phyloP scores from a whole-genome alignment of 352 stramenopile species.

The Globisporangium abappressorium region DNA sequence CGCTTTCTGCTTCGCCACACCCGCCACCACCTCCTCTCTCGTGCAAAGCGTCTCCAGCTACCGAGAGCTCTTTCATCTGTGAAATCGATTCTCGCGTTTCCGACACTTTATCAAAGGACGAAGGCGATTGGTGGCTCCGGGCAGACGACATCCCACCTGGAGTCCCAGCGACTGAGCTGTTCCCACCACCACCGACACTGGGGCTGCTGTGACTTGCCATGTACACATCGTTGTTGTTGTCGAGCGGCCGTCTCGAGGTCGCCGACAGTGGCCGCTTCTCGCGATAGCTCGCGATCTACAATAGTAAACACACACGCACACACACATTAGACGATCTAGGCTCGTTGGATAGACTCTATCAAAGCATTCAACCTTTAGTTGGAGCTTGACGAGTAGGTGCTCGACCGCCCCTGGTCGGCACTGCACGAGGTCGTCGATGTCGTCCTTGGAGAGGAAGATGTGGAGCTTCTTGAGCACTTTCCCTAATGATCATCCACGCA shows the following conservation, averaged over 20 bases:
- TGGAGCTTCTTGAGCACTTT: conserved; percentile 88
- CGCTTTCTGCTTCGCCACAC: background rate
- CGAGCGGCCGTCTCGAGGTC: conserved; percentile 14
- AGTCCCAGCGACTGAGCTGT: conserved; percentile 6
- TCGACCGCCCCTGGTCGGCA: conserved; percentile 89
- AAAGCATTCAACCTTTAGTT: conserved; percentile 74
- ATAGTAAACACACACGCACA: background rate
- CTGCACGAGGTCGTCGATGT: conserved; percentile 91
- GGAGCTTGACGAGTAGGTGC: conserved; percentile 86
- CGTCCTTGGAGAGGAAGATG: conserved; percentile 77
- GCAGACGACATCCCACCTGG: conserved; percentile 3
- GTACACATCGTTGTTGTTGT: conserved; percentile 38
- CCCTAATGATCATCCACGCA: conserved; percentile 19
- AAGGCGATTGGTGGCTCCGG: conserved; percentile 15
- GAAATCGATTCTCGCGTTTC: conserved; percentile 35
- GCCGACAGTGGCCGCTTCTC: conserved; percentile 49
- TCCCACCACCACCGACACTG: background rate
- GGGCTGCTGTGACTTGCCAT: background rate
- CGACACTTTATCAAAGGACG: conserved; percentile 29
- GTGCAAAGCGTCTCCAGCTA: background rate
- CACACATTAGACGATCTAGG: background rate
- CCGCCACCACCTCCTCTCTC: background rate
- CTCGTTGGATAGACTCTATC: background rate
- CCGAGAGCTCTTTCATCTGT: conserved; percentile 23
- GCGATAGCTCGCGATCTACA: conserved; percentile 77